Base-by-base conservation (phyloP, 2,329 filamentous ascomycete species). In the Xylariales sp. region DNA sequence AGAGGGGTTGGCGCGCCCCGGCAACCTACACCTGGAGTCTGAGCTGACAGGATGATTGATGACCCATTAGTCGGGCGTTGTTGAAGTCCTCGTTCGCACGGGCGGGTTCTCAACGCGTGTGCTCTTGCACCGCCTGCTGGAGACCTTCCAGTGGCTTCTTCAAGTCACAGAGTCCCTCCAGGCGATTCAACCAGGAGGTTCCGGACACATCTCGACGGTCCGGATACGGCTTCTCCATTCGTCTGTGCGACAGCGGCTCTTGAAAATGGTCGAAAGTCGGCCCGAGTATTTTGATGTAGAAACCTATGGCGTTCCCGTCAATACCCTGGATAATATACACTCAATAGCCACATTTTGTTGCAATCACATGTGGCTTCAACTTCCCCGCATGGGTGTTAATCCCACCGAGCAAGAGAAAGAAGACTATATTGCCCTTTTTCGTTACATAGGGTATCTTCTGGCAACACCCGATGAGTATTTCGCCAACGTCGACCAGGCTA, bases 141-240 rank as follows among this genome's bases (percentile, higher is more conserved):
- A 81, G 58, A 81, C 80, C 0, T 78, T 78, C 43, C 79, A 81
- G 67, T 74, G 76, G 18, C 64, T 79, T 2, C 81, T 91, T 0
- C 87, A 91, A 71, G 89, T 88, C 65, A 91, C 88, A 2, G 80
- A 83, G 49, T 87, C 84, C 0, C 72, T 90, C 0, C 83, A 87
- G 16, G 83, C 83, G 1, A 85, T 92, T 66, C 81, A 88, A 65
- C 89, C 89, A 0, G 88, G 87, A 0, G 89, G 90, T 1, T 84
- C 84, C 5, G 90, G 89, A 1, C 87, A 88, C 64, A 82, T 83
- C 1, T 87, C 88, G 1, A 86, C 87, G 0, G 81, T 92, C 12
- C 84, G 89, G 1, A 90, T 92, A 3, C 85, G 90, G 12, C 80
- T 92, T 0, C 82, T 92, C 5, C 90, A 92, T 72, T 85, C 89